Percentiles rank a stretch among this genome's conserved stretches.
phyloP scores from a whole-genome alignment of 2,329 filamentous ascomycete species.

The Paecilomyces fulvus region DNA sequence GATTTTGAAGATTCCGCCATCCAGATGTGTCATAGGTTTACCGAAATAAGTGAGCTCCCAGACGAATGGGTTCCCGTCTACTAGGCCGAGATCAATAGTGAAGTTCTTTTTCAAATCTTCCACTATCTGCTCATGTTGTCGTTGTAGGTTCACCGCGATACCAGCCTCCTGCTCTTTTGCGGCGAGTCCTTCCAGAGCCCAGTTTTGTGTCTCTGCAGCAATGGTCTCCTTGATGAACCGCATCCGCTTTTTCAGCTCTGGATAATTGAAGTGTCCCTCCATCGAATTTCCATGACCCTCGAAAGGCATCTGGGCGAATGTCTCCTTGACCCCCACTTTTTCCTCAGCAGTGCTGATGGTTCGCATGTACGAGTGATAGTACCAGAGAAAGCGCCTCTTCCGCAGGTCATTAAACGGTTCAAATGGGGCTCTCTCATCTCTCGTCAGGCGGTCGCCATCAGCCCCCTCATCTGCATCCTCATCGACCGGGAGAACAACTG shows the following conservation, averaged over 20 bases:
- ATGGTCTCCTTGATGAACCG: conserved; percentile 60
- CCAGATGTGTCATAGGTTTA: conserved; percentile 82
- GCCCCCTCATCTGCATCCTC: conserved; percentile 33
- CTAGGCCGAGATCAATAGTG: conserved; percentile 67
- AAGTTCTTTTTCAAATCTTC: conserved; percentile 65
- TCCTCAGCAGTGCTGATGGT: conserved; percentile 56
- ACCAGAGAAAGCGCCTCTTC: conserved; percentile 92
- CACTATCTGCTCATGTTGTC: conserved; percentile 76
- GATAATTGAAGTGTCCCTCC: conserved; percentile 79
- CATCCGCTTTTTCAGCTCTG: conserved; percentile 61
- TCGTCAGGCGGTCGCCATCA: conserved; percentile 19
- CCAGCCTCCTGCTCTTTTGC: conserved; percentile 59
- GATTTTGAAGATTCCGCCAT: conserved; percentile 82
- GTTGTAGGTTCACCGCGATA: conserved; percentile 70
- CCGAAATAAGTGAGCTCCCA: conserved; percentile 89
- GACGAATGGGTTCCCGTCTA: conserved; percentile 76
- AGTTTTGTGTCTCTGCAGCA: conserved; percentile 61
- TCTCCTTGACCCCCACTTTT: conserved; percentile 54
- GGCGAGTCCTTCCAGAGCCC: conserved; percentile 61
- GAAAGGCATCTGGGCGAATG: conserved; percentile 80
- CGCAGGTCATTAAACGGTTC: conserved; percentile 84
- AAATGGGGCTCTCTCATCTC: conserved; percentile 53
- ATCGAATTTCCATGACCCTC: conserved; percentile 70
- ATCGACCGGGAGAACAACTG: conserved; percentile 26
- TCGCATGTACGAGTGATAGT: conserved; percentile 76